Percentiles rank a stretch among this genome's conserved stretches.
These are phyloP conservation scores for Mesembryanthemum crystallinum DNA, from an alignment of 148 eudicot genomes.

Conservation along the genomic window DNA sequence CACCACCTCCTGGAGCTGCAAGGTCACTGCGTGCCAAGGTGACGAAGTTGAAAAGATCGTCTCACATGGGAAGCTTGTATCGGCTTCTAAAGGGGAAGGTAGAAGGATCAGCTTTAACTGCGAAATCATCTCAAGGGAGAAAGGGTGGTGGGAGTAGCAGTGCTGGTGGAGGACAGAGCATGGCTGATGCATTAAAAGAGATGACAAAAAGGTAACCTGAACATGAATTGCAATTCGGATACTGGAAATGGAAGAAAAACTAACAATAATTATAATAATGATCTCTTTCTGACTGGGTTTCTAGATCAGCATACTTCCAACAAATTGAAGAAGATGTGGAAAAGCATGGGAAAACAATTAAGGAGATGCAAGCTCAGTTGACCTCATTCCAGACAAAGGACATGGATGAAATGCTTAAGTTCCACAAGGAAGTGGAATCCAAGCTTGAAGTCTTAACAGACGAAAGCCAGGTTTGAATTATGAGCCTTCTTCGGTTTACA, in stretches of 20 bases:
- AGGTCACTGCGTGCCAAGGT: slow-evolving; percentile 52
- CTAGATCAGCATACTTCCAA: slow-evolving; percentile 80
- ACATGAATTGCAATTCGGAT: background rate
- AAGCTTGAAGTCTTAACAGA: slow-evolving; percentile 88
- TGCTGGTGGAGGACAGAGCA: slow-evolving; percentile 75
- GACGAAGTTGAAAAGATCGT: slow-evolving; percentile 78
- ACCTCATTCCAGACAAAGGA: slow-evolving; percentile 70
- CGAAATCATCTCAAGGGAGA: slow-evolving; percentile 54
- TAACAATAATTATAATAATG: background rate
- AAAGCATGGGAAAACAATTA: slow-evolving; percentile 54
- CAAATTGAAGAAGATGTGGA: slow-evolving; percentile 93
- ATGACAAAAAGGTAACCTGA: slow-evolving; percentile 77
- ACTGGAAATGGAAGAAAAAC: background rate
- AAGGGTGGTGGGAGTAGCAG: slow-evolving; percentile 41
- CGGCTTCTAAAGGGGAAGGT: slow-evolving; percentile 81
- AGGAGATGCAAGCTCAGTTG: slow-evolving; percentile 55
- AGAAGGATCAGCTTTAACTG: slow-evolving; percentile 71
- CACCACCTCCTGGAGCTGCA: slow-evolving; percentile 56
- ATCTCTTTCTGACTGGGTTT: background rate
- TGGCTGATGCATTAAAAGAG: slow-evolving; percentile 98
- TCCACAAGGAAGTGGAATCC: slow-evolving; percentile 76
- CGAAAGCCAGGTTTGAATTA: slow-evolving; percentile 66
- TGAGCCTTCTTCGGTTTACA: background rate
- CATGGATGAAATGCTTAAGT: slow-evolving; percentile 79
- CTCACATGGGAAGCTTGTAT: slow-evolving; percentile 87